Percentiles rank a stretch among this genome's conserved stretches.
Conservation (phyloP, 495 filamentous ascomycete genomes). For the Amniculicola lignicola region DNA sequence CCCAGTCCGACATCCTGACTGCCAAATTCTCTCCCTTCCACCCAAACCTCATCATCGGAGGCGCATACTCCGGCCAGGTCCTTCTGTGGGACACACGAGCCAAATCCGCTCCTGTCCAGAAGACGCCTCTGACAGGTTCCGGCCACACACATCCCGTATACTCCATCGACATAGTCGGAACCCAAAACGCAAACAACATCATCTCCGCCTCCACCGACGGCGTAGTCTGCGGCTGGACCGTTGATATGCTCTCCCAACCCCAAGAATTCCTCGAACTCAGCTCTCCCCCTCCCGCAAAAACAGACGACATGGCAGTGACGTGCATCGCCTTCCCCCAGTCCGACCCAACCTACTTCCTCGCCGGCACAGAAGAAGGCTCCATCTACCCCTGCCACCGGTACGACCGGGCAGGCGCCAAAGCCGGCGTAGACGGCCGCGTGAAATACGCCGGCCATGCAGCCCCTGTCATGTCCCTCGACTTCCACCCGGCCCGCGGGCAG, state of each 20-base stretch:
- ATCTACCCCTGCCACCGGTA: slow-evolving; percentile 97
- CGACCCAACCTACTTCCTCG: slow-evolving; percentile 95
- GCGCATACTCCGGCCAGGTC: slow-evolving; percentile 93
- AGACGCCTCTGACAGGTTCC: slow-evolving; percentile 87
- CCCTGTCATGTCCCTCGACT: slow-evolving; percentile 92
- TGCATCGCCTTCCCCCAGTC: slow-evolving; percentile 95
- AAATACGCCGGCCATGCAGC: slow-evolving; percentile 84
- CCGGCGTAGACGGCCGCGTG: slow-evolving; percentile 82
- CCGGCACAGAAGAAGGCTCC: slow-evolving; percentile 91
- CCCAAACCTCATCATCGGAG: slow-evolving; percentile 90
- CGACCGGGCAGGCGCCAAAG: slow-evolving; percentile 93
- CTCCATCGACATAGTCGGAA: slow-evolving; percentile 89
- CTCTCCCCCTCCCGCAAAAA: slow-evolving; percentile 82
- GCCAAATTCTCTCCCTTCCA: slow-evolving; percentile 98
- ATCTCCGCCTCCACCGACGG: slow-evolving; percentile 94
- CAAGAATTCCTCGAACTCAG: slow-evolving; percentile 86
- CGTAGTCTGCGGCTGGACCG: slow-evolving; percentile 91
- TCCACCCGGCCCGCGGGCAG: slow-evolving; percentile 85
- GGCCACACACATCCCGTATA: slow-evolving; percentile 98
- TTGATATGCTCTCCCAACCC: slow-evolving; percentile 94
- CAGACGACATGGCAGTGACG: slow-evolving; percentile 90
- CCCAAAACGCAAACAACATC: slow-evolving; percentile 98
- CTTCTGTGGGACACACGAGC: slow-evolving; percentile 96
- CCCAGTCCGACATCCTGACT: slow-evolving; percentile 89
- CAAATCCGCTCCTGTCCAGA: slow-evolving; percentile 78